A percentile compares a stretch with the other conserved stretches of the same genome.
These are phyloP conservation scores for Lasiodiplodia hormozganensis DNA, from an alignment of 2,329 filamentous ascomycete species.

Conservation along the genomic window DNA sequence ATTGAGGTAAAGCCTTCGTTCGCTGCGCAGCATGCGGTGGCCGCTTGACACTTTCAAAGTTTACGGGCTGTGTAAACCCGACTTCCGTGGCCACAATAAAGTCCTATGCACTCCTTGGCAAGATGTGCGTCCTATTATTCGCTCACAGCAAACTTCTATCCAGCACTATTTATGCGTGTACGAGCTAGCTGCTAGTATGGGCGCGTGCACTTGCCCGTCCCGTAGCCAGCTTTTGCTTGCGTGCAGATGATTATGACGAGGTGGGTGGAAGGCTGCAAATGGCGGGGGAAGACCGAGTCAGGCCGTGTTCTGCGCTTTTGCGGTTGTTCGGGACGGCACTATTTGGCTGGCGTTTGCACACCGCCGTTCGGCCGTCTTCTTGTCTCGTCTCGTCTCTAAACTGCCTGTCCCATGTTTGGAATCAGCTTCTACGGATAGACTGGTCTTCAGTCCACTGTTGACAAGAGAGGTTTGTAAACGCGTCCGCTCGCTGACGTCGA, in stretches of 20 bases:
- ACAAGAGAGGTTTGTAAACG: too few relatives aligned
- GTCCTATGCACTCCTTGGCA: neutral
- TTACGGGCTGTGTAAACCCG: neutral
- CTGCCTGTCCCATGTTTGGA: neutral
- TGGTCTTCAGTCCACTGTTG: too few relatives aligned
- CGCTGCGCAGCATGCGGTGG: too few relatives aligned
- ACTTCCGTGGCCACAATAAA: neutral
- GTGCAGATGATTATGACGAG: neutral
- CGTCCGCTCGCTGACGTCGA: neutral
- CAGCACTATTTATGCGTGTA: neutral
- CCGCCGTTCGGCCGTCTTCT: neutral
- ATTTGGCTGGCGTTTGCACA: neutral
- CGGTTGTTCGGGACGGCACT: neutral
- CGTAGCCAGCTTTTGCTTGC: neutral
- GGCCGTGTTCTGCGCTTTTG: neutral
- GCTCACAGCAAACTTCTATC: neutral
- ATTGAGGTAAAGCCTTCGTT: too few relatives aligned
- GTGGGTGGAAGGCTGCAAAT: neutral
- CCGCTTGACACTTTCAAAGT: neutral
- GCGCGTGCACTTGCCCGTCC: neutral
- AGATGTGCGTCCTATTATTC: neutral
- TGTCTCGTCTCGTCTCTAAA: neutral
- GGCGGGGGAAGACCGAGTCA: neutral
- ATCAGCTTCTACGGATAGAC: neutral
- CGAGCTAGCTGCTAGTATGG: neutral